These are phyloP conservation scores for Xylariaceae sp. DNA, from an alignment of 2,329 filamentous ascomycete genomes.

Conservation along the genomic window DNA sequence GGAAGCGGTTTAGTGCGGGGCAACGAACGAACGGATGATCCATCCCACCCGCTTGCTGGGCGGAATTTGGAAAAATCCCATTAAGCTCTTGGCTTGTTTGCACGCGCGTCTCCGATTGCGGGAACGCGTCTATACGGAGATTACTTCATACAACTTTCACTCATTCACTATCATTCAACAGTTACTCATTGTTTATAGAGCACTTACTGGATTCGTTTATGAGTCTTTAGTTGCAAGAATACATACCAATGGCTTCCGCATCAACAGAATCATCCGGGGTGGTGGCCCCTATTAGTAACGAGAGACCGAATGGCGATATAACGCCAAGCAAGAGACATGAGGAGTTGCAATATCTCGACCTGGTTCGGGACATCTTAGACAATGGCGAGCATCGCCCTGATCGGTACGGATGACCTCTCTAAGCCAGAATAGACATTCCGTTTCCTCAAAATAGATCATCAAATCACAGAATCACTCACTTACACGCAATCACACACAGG, in stretches of 20 bases:
- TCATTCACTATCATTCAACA: too few relatives aligned
- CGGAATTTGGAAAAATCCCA: neutral
- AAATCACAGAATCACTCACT: neutral
- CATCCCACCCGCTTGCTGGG: neutral
- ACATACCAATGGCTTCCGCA: slow-evolving; percentile 9
- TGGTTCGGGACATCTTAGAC: slow-evolving; percentile 78
- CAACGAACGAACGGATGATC: neutral
- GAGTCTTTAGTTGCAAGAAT: too few relatives aligned
- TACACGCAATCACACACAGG: slow-evolving; percentile 37
- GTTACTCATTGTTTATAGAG: too few relatives aligned
- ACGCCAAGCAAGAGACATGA: slow-evolving; percentile 52
- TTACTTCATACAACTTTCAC: too few relatives aligned
- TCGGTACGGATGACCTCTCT: slow-evolving; percentile 45
- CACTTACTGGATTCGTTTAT: too few relatives aligned
- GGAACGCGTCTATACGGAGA: neutral
- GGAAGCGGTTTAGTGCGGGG: neutral
- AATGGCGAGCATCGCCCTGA: slow-evolving; percentile 86
- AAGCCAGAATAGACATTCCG: neutral
- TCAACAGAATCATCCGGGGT: slow-evolving; percentile 1
- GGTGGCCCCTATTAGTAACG: neutral
- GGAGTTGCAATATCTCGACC: slow-evolving; percentile 88
- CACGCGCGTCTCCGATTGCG: neutral
- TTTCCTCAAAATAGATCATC: neutral
- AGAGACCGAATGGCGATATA: slow-evolving; percentile 7
- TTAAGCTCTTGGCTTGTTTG: neutral